These are phyloP conservation scores for Skeletonema grethae DNA, from an alignment of 108 stramenopile genomes.

Conservation along the genomic window DNA sequence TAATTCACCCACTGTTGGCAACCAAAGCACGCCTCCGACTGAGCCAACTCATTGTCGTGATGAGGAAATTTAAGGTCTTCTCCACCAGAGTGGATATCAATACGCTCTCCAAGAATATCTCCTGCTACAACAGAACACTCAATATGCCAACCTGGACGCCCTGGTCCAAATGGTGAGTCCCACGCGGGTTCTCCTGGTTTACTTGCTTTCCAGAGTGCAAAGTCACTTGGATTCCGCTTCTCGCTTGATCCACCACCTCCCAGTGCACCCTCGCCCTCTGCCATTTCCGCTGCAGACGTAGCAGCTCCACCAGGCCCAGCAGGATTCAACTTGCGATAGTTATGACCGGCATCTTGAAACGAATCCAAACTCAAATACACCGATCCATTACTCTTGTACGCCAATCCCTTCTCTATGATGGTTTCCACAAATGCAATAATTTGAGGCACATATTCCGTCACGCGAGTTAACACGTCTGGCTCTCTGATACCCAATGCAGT, in stretches of 20 bases:
- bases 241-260: constrained; percentile 58
- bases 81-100: constrained; percentile 97
- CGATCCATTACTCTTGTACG: constrained; percentile 93
- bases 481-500: constrained; percentile 75
- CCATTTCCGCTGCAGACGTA: constrained; percentile 85
- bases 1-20: constrained; percentile 92
- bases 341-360: constrained; percentile 68
- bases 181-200: constrained; percentile 96
- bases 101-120: constrained; percentile 75
- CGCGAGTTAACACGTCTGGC: constrained; percentile 93
- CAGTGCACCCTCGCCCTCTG: constrained; percentile 95
- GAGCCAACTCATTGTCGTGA: constrained; percentile 99
- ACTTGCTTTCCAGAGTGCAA: constrained; percentile 97
- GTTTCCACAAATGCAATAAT: constrained; percentile 89
- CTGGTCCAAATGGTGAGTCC: constrained; percentile 96
- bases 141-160: constrained; percentile 99
- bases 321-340: constrained; percentile 72
- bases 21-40: constrained; percentile 84
- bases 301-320: constrained; percentile 63
- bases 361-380: constrained; percentile 93
- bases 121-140: constrained; percentile 97
- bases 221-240: constrained; percentile 89
- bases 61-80: constrained; percentile 99
- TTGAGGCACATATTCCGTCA: constrained; percentile 94
- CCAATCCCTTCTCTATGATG: constrained; percentile 90